Conservation (phyloP, 2,329 filamentous ascomycete genomes). For the Massarina eburnea region DNA sequence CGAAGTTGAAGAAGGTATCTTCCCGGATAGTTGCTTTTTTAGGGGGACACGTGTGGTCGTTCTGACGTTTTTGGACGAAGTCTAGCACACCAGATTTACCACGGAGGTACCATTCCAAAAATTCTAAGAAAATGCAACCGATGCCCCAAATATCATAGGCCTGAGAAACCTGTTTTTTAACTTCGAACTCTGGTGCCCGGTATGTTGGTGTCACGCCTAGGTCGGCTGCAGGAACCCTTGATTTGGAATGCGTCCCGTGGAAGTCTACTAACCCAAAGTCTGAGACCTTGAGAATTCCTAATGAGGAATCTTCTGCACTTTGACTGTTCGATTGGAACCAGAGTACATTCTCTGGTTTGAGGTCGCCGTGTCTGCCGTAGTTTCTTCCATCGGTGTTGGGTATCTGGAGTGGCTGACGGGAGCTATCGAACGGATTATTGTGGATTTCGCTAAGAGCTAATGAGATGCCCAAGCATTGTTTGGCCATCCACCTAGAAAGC, state of each 20-base stretch:
- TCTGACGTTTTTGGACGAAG: neutral
- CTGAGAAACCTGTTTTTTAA: neutral
- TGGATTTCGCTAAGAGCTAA: slow-evolving; percentile 4
- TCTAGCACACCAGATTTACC: slow-evolving; percentile 1
- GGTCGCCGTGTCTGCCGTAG: slow-evolving; percentile 7
- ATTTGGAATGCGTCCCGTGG: slow-evolving; percentile 1
- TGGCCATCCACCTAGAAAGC: slow-evolving; percentile 6
- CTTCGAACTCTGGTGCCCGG: slow-evolving; percentile 7
- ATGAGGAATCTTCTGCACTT: neutral
- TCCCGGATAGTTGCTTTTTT: neutral
- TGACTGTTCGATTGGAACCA: neutral
- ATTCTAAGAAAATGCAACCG: slow-evolving; percentile 85
- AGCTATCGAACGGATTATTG: too few relatives aligned
- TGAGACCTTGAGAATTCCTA: slow-evolving; percentile 3
- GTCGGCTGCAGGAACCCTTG: neutral
- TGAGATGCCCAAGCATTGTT: slow-evolving; percentile 5
- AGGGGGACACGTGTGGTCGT: neutral
- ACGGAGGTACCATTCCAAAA: slow-evolving; percentile 6
- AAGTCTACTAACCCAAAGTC: slow-evolving; percentile 13
- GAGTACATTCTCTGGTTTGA: slow-evolving; percentile 9
- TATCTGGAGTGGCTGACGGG: neutral
- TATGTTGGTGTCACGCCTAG: slow-evolving; percentile 6
- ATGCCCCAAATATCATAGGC: slow-evolving; percentile 81
- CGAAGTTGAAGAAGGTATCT: neutral
- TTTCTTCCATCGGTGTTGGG: neutral